Conservation (phyloP, 2,329 filamentous ascomycete species). For the Stemphylium vesicarium region DNA sequence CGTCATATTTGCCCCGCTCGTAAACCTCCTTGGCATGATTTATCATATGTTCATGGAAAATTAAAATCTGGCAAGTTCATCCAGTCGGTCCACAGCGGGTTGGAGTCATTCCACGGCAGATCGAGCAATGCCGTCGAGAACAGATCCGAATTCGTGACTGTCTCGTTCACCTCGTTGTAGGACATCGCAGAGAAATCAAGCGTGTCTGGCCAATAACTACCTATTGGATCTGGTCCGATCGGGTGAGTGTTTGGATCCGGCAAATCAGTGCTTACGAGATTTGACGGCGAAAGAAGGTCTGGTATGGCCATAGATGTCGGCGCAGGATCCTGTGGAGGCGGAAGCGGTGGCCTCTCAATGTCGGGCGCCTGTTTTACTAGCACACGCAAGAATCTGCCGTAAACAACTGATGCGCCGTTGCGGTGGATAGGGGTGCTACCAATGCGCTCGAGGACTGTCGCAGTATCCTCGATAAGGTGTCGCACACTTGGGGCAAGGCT, state of each 20-base stretch:
- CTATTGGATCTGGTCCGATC: conserved; percentile 20
- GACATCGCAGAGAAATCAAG: conserved; percentile 73
- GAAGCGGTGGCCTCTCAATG: conserved; percentile 8
- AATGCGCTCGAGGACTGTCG: conserved; percentile 71
- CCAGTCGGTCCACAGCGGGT: conserved; percentile 44
- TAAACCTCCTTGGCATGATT: background rate
- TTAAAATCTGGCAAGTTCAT: conserved; percentile 44
- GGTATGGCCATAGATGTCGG: conserved; percentile 19
- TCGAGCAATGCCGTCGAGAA: conserved; percentile 63
- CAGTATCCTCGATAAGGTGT: conserved; percentile 66
- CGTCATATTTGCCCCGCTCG: background rate
- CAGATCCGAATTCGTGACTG: conserved; percentile 67
- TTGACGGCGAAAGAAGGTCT: conserved; percentile 12
- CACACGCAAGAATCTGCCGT: conserved; percentile 62
- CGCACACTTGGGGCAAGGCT: conserved; percentile 44
- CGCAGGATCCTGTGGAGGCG: conserved; percentile 6
- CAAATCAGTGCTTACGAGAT: conserved; percentile 6
- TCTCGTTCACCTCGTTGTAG: conserved; percentile 70
- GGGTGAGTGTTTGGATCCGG: conserved; percentile 9
- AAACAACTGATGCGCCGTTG: conserved; percentile 68
- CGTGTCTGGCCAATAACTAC: conserved; percentile 30
- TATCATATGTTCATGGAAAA: conserved; percentile 23
- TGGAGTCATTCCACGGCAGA: conserved; percentile 63
- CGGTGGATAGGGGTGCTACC: conserved; percentile 70
- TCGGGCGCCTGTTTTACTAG: conserved; percentile 40